Conservation (phyloP, 2,329 filamentous ascomycete genomes). For the Aspergillus tamarii region DNA sequence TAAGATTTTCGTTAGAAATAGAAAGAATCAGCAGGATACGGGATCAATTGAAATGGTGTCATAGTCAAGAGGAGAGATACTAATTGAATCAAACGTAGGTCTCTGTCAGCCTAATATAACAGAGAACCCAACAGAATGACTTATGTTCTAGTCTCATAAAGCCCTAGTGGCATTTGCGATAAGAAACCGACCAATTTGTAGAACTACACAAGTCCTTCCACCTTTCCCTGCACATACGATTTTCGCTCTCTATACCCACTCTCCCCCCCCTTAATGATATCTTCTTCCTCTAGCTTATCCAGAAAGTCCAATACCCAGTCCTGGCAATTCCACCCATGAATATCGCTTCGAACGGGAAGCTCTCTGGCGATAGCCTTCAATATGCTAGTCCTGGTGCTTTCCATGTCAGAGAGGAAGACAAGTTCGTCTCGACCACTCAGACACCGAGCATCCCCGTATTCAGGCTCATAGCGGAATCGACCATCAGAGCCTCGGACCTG, state of each 20-base stretch:
- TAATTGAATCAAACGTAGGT: background rate
- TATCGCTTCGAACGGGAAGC: background rate
- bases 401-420: background rate
- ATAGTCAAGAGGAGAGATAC: background rate
- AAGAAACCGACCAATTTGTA: too few relatives aligned
- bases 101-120: background rate
- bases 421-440: background rate
- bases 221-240: background rate
- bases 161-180: background rate
- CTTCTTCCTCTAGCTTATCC: background rate
- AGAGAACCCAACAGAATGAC: background rate
- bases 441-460: background rate
- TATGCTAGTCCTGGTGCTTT: background rate
- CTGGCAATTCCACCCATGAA: conserved; percentile 2
- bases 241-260: background rate
- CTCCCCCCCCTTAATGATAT: background rate
- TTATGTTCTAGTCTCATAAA: background rate
- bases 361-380: background rate
- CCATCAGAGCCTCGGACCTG: background rate
- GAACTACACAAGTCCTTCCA: background rate
- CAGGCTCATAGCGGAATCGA: background rate
- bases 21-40: background rate
- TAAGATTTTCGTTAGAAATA: conserved; percentile 49
- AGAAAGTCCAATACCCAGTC: background rate
- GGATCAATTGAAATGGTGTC: background rate